Conservation (phyloP, 75 land plant species). For the Larix kaempferi region DNA sequence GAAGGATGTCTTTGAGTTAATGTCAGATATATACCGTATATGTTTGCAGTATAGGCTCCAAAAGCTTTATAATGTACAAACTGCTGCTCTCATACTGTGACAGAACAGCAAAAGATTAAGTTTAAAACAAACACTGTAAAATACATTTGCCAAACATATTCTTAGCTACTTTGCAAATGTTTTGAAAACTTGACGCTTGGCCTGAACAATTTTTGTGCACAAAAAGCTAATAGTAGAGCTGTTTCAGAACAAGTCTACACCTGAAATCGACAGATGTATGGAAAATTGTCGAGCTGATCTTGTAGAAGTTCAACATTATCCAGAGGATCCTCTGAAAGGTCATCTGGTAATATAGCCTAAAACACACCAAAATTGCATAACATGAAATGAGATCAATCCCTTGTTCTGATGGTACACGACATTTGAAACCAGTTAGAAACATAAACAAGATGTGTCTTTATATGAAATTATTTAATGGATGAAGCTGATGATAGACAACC, state of each 20-base stretch:
- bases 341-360: slow-evolving; percentile 74
- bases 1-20: not conserved
- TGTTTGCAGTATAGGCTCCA: slow-evolving; percentile 86
- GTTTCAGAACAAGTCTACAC: slow-evolving; percentile 14
- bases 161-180: not conserved
- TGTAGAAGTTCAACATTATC: slow-evolving; percentile 95
- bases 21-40: slow-evolving; percentile 51
- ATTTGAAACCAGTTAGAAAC: not conserved
- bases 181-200: not conserved
- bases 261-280: slow-evolving; percentile 88
- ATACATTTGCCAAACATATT: not conserved
- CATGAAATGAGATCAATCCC: not conserved
- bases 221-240: not conserved
- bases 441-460: not conserved
- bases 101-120: slow-evolving; percentile 7
- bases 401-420: not conserved
- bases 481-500: not conserved
- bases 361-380: slow-evolving; percentile 4
- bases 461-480: not conserved
- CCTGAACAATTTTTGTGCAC: not conserved
- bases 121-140: not conserved
- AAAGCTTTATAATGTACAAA: slow-evolving; percentile 61
- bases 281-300: slow-evolving; percentile 91
- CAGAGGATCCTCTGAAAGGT: slow-evolving; percentile 80
- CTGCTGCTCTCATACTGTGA: slow-evolving; percentile 85